Base-by-base conservation (phyloP, 768 basidiomycete genomes). In the Phlebiopsis gigantea region DNA sequence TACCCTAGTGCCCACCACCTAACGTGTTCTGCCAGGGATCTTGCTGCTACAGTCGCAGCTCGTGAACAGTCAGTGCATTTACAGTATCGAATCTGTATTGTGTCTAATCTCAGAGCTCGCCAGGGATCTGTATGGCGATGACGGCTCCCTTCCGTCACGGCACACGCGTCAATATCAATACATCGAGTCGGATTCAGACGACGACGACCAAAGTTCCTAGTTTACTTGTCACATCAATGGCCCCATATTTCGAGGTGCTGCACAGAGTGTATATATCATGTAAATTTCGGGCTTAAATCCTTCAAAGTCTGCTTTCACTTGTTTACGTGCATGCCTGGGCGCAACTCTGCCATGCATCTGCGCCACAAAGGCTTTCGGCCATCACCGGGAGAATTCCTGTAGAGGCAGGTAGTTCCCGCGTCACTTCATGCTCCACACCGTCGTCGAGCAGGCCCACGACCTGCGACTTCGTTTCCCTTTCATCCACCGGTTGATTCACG, bases 61-160 rank as follows among this genome's bases (percentile, higher is more conserved):
- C 66, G 65, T 17, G 66, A 68, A 53, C 50, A 50, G 66, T 68
- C 29, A 51, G 66, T 61, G 17, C 31, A 19, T 15, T 31, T n/a
- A 25, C 24, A 5, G 19, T n/a, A 12, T 22, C 31, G 0, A 21
- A 29, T 24, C 47, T 28, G 1, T 34, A 22, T 14, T 15, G 28
- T 24, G 21, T 46, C 42, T 15, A 28, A 22, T 15, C n/a, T n/a
- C n/a, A n/a, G n/a, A n/a, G n/a, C n/a, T 21, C 24, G 50, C 1
- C 41, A 66, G 67, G 14, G 65, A 64, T 10, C 26, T 68, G 25
- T 68, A 66, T 42, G 66, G 67, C 19, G 65, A 68, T 41, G 67
- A 68, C 45, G 67, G 67, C 12, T 66, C 67, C 2, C 43, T 68
- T 2, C 62, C 58, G n/a, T 31, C 57, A 5, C 56, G 56, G 14